Evolutionary conservation across 2,329 filamentous ascomycete genomes (phyloP), one percentile per base, ranked within the genome.

Genomic region (Nannizzia gypsea): DNA sequence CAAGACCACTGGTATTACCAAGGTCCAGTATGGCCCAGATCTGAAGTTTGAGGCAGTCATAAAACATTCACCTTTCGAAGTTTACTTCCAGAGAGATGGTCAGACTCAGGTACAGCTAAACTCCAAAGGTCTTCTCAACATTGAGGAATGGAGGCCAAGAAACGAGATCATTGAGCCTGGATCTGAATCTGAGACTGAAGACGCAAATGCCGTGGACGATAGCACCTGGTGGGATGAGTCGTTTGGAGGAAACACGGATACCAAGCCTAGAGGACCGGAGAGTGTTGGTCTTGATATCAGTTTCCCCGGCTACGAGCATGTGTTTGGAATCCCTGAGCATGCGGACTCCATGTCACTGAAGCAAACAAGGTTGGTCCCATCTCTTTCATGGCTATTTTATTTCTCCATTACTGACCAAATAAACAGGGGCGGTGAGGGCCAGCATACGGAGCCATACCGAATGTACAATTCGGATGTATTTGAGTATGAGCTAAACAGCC

Each of bases 401-500:
- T 13, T 28, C 24, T 6, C 28, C 20, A 20, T 11, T 56, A 46
- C 69, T 72, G 59, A 74, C 63, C 46, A 26, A 40, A 4, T 9
- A 31, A 56, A 52, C 60, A 80, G 79, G 59, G 93, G 92, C 58
- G 90, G 90, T 24, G 83, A 90, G 20, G 90, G 88, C 63, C 89
- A 90, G 67, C 90, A 93, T 73, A 79, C 81, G 8, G 89, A 99
- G 63, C 93, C 93, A 0, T 99, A 99, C 76, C 84, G 93, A 40
- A 76, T 99, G 73, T 96, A 96, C 78, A 99, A 99, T 73, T 83
- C 89, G 34, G 93, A 99, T 71, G 93, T 99, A 9, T 99, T 99
- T 67, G 93, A 99, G 76, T 99, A 99, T 72, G 86, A 96, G 67
- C 82, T 96, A 67, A 89, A 97, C 73, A 97, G 90, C 73, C 91